These are phyloP conservation scores for Fusarium annulatum DNA, from an alignment of 2,329 filamentous ascomycete species.

Conservation along the genomic window DNA sequence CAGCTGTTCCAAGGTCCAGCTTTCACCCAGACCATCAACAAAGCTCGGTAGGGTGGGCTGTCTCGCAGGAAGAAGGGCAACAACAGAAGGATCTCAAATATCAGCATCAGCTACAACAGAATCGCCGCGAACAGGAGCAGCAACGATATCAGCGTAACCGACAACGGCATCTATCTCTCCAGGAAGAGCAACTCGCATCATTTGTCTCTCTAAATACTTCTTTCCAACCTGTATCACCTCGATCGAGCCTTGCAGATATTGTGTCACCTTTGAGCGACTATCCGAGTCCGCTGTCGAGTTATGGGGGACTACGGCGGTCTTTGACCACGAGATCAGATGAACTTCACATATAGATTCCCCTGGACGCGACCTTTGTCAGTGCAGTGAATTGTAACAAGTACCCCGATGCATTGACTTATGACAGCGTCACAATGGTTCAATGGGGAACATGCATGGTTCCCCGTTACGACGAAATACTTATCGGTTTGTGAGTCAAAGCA, in stretches of 20 bases:
- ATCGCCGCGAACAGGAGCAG: slow-evolving; percentile 1
- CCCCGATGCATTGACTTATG: neutral
- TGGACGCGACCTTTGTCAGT: neutral
- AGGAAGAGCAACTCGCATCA: slow-evolving; percentile 15
- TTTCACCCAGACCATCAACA: slow-evolving; percentile 19
- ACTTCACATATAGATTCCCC: slow-evolving; percentile 20
- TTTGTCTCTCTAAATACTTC: slow-evolving; percentile 24
- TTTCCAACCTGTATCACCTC: slow-evolving; percentile 26
- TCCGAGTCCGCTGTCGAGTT: slow-evolving; percentile 39
- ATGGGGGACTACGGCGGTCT: slow-evolving; percentile 37
- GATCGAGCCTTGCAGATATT: slow-evolving; percentile 38
- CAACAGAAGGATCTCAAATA: slow-evolving; percentile 11
- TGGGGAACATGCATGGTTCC: neutral
- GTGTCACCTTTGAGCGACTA: slow-evolving; percentile 43
- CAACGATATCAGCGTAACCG: slow-evolving; percentile 2
- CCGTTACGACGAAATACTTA: neutral
- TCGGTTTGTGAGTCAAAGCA: neutral
- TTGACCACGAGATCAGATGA: slow-evolving; percentile 44
- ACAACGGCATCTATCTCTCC: slow-evolving; percentile 24
- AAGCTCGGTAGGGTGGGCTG: slow-evolving; percentile 34
- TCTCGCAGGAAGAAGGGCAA: slow-evolving; percentile 14
- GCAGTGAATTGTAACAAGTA: neutral
- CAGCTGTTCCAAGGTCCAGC: slow-evolving; percentile 23
- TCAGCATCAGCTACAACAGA: slow-evolving; percentile 18
- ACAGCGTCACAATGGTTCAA: neutral